Evolutionary conservation across 2,329 filamentous ascomycete genomes (phyloP).

Genomic region (Rhinocladiella similis): DNA sequence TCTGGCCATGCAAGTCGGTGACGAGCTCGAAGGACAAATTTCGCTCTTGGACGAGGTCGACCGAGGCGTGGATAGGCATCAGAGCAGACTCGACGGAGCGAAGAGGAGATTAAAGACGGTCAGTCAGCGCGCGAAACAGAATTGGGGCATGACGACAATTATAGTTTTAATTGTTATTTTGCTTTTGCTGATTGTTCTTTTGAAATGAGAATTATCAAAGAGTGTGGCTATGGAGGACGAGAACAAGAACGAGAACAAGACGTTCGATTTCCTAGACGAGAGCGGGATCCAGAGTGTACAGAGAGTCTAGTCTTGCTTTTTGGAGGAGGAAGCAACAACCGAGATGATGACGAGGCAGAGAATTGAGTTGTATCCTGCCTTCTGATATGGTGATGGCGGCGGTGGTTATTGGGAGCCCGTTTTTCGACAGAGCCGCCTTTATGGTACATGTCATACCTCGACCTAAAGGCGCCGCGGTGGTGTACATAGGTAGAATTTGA

Average conservation of each 20-base stretch:
- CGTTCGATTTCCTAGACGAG: no score
- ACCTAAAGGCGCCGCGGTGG: no score
- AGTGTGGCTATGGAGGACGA: no score
- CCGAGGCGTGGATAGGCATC: constrained; percentile 76
- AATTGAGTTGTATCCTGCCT: not conserved
- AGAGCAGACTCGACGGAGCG: constrained; percentile 72
- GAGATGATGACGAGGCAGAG: not conserved
- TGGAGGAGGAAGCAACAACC: no score
- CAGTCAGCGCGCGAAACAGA: constrained; percentile 73
- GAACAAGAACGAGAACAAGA: no score
- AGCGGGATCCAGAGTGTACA: no score
- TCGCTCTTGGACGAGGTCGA: constrained; percentile 89
- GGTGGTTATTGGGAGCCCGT: no score
- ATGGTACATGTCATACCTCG: no score
- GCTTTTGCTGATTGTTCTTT: constrained; percentile 75
- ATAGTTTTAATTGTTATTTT: constrained; percentile 80
- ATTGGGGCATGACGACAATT: constrained; percentile 81
- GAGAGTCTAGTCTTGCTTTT: no score
- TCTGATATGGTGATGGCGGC: no score
- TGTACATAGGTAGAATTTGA: no score
- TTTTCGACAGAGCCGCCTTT: no score
- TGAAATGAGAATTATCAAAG: constrained; percentile 58
- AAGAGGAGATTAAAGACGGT: constrained; percentile 70
- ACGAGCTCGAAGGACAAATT: constrained; percentile 90
- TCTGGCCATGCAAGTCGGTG: constrained; percentile 91